Evolutionary conservation across 78 protist genomes (phyloP).

Genomic region (Emiliania huxleyi): DNA sequence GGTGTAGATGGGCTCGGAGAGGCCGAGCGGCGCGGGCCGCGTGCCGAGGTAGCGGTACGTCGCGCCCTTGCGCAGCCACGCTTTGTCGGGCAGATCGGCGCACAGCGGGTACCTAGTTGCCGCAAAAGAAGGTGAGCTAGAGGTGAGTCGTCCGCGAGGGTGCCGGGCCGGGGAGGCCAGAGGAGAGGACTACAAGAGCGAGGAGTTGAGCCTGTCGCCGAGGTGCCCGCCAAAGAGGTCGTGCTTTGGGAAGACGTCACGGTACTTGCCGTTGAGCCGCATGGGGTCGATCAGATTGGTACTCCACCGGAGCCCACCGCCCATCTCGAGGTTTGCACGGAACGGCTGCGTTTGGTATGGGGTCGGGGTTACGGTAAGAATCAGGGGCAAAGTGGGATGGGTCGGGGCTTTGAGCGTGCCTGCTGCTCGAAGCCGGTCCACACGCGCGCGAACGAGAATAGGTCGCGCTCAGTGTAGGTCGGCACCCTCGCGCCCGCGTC

Average conservation of each 20-base stretch:
- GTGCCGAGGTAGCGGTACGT: neutral
- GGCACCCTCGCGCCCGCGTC: neutral
- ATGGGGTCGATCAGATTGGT: constrained; percentile 12
- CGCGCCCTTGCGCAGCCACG: neutral
- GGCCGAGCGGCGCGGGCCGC: too few species aligned
- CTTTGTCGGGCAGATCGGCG: neutral
- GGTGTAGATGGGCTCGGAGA: too few species aligned
- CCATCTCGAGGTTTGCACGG: neutral
- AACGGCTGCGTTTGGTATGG: too few species aligned
- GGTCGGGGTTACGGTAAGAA: too few species aligned
- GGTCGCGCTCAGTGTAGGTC: constrained; percentile 12
- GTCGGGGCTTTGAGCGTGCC: neutral
- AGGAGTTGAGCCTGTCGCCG: neutral
- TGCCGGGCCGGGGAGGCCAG: too few species aligned
- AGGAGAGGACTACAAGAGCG: too few species aligned
- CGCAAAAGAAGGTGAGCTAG: too few species aligned
- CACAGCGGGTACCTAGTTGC: constrained; percentile 13
- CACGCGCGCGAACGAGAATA: neutral
- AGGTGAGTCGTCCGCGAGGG: too few species aligned
- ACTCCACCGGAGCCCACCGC: neutral
- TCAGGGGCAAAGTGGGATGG: too few species aligned
- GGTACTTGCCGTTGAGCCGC: neutral
- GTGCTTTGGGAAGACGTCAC: constrained; percentile 21
- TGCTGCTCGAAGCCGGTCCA: constrained; percentile 16
- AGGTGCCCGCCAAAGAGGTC: neutral